A percentile compares a stretch with the other conserved stretches of the same genome.
Conservation (phyloP, 1,284 basidiomycete genomes). For the Pseudozyma tsukubaensis region DNA sequence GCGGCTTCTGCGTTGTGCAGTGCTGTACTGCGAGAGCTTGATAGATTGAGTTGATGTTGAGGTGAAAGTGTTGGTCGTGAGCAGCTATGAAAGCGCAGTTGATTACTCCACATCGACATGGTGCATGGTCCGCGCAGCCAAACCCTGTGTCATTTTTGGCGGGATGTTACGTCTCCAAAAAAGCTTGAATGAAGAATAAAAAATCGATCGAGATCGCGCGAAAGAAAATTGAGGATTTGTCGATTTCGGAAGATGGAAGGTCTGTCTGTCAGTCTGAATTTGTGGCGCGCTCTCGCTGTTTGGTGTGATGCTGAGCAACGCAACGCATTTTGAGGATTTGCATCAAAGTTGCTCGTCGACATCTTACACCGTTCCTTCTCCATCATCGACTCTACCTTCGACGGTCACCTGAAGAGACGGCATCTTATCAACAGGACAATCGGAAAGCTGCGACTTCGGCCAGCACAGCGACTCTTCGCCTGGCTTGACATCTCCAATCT, state of each 20-base stretch:
- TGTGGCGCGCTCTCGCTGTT: conserved; percentile 16
- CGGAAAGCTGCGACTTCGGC: too few relatives aligned
- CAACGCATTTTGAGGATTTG: conserved; percentile 7
- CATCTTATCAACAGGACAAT: too few relatives aligned
- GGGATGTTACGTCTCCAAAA: conserved; percentile 11
- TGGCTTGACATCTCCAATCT: too few relatives aligned
- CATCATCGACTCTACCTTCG: conserved; percentile 4
- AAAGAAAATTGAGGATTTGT: conserved; percentile 9
- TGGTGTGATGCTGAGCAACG: conserved; percentile 12
- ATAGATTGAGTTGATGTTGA: too few relatives aligned
- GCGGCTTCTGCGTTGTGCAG: too few relatives aligned
- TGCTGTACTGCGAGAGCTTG: too few relatives aligned
- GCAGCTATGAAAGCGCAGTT: not conserved
- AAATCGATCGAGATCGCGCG: conserved; percentile 3
- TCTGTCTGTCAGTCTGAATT: conserved; percentile 6
- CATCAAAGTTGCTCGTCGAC: not conserved
- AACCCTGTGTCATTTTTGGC: not conserved
- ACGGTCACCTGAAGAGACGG: too few relatives aligned
- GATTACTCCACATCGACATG: conserved; percentile 7
- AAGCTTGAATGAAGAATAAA: too few relatives aligned
- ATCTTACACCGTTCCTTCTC: not conserved
- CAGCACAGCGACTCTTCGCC: too few relatives aligned
- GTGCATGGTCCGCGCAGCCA: conserved; percentile 1
- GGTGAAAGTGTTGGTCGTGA: conserved; percentile 6
- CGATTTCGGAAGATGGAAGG: conserved; percentile 34